Evolutionary conservation across 169 alveolate genomes (phyloP).

Genomic region (Plasmodium knowlesi): DNA sequence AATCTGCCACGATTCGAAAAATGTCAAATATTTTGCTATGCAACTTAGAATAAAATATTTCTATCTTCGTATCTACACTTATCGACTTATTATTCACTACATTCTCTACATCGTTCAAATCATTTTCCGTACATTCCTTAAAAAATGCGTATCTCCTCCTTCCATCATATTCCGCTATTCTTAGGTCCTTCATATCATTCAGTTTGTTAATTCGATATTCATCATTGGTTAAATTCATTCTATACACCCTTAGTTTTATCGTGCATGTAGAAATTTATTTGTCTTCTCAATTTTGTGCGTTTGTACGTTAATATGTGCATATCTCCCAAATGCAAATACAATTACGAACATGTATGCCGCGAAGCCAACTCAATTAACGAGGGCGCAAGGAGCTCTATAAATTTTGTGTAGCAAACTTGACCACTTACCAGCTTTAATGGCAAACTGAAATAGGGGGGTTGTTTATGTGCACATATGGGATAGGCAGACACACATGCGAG

Average conservation of each 20-base stretch:
- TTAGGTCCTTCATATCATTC: slow-evolving; percentile 18
- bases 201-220: slow-evolving; percentile 16
- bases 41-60: slow-evolving; percentile 53
- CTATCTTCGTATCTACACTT: slow-evolving; percentile 61
- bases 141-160: neutral
- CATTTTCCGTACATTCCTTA: slow-evolving; percentile 28
- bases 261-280: neutral
- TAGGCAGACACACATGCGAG: neutral
- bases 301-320: neutral
- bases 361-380: neutral
- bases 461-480: neutral
- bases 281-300: neutral
- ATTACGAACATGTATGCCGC: neutral
- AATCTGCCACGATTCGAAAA: slow-evolving; percentile 69
- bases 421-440: neutral
- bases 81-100: slow-evolving; percentile 31
- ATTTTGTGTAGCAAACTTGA: neutral
- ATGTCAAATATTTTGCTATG: slow-evolving; percentile 57
- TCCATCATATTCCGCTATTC: slow-evolving; percentile 38
- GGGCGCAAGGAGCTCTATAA: neutral
- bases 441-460: neutral
- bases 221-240: slow-evolving; percentile 47
- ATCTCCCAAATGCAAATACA: neutral
- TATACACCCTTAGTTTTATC: neutral
- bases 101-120: slow-evolving; percentile 33